phyloP scores from a whole-genome alignment of 2,329 filamentous ascomycete genomes.

The Trichoderma breve region DNA sequence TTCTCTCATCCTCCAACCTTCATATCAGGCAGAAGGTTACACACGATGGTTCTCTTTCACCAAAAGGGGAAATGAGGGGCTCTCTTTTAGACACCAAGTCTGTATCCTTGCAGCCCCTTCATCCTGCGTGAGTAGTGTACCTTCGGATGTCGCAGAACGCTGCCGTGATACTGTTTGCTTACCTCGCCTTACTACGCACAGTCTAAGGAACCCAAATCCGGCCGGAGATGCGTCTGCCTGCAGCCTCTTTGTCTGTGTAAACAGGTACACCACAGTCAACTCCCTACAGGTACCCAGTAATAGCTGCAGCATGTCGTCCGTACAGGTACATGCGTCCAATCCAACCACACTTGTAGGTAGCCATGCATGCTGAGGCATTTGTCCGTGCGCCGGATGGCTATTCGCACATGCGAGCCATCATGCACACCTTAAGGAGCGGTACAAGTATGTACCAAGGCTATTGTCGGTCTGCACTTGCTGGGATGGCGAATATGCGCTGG shows the following conservation, averaged over 20 bases:
- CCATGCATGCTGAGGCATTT: neutral
- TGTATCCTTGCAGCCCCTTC: neutral
- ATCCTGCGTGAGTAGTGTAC: neutral
- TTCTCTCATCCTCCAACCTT: neutral
- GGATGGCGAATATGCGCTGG: neutral
- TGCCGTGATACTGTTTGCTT: neutral
- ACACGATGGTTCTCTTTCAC: neutral
- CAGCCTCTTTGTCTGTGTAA: neutral
- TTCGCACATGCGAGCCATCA: neutral
- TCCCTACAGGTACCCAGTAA: neutral
- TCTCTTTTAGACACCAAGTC: neutral
- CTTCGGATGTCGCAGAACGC: neutral
- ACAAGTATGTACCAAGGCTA: neutral
- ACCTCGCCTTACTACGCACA: neutral
- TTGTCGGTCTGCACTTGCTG: neutral
- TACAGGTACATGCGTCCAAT: conserved; percentile 2
- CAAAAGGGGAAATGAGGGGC: neutral
- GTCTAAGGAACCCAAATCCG: neutral
- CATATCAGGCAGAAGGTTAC: neutral
- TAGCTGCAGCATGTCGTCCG: neutral
- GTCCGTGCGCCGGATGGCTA: neutral
- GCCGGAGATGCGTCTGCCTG: neutral
- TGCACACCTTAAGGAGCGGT: neutral
- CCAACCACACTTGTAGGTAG: conserved; percentile 13
- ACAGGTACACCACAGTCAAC: neutral